These are phyloP conservation scores for Nakaseomyces uthaithaninus DNA, from an alignment of 1,139 yeast genomes.

Conservation along the genomic window DNA sequence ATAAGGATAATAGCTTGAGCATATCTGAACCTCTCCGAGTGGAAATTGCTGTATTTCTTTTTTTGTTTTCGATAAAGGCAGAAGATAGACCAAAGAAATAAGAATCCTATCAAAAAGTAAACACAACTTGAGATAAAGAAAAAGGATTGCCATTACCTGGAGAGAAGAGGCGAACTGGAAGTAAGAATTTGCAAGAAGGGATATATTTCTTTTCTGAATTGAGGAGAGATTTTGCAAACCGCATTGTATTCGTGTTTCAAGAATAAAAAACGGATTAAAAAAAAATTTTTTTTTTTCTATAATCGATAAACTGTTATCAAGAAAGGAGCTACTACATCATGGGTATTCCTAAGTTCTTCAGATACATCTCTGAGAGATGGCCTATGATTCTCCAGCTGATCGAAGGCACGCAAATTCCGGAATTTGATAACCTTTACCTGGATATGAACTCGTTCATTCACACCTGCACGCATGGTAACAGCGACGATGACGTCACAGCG, in stretches of 20 bases:
- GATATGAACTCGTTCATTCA: constrained; percentile 98
- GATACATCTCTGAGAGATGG: constrained; percentile 98
- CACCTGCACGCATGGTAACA: constrained; percentile 79
- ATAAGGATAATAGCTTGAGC: no score
- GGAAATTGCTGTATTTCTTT: no score
- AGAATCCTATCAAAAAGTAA: no score
- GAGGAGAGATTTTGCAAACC: no score
- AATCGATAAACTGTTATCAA: background rate
- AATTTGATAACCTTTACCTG: constrained; percentile 86
- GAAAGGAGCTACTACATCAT: constrained; percentile 14
- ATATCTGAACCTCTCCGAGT: no score
- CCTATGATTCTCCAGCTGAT: constrained; percentile 86
- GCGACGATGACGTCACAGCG: constrained; percentile 50
- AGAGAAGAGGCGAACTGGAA: no score
- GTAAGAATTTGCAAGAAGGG: no score
- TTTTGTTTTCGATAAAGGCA: no score
- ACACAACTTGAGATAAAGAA: no score
- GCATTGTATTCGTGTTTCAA: background rate
- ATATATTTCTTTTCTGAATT: constrained; percentile 9
- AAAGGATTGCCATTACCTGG: no score
- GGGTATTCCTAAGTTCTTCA: constrained; percentile 95
- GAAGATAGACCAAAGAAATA: no score
- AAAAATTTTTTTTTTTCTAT: background rate
- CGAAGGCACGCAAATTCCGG: constrained; percentile 80
- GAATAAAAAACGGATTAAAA: background rate